These are phyloP conservation scores for Rasamsonia emersonii DNA, from an alignment of 2,329 filamentous ascomycete genomes.

Conservation along the genomic window DNA sequence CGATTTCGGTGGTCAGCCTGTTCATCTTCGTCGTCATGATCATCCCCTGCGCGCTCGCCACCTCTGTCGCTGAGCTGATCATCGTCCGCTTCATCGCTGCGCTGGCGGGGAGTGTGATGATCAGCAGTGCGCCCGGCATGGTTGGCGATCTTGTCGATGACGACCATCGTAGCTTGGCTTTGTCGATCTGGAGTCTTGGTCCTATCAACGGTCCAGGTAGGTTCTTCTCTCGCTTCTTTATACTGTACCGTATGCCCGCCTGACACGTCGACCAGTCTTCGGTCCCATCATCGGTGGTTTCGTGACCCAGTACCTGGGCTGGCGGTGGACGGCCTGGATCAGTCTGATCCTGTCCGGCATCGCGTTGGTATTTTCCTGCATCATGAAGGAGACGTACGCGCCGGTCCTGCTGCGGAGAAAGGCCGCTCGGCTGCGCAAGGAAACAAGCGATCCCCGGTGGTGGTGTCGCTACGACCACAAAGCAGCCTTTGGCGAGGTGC, in stretches of 20 bases:
- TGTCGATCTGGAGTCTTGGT: slow-evolving; percentile 74
- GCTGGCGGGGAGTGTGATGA: slow-evolving; percentile 16
- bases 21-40: slow-evolving; percentile 40
- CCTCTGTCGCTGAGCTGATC: slow-evolving; percentile 44
- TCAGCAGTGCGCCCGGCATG: slow-evolving; percentile 18
- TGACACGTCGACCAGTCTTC: slow-evolving; percentile 26
- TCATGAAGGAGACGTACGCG: slow-evolving; percentile 57
- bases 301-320: slow-evolving; percentile 60
- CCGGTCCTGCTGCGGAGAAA: slow-evolving; percentile 57
- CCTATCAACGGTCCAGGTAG: slow-evolving; percentile 65
- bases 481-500: slow-evolving; percentile 53
- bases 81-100: slow-evolving; percentile 19
- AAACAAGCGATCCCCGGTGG: slow-evolving; percentile 62
- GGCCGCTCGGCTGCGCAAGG: slow-evolving; percentile 55
- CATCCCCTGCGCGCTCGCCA: slow-evolving; percentile 8
- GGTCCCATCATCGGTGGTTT: slow-evolving; percentile 75
- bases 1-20: slow-evolving; percentile 43
- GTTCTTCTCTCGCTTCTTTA: slow-evolving; percentile 5
- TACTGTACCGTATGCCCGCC: accelerated
- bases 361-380: slow-evolving; percentile 54
- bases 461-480: slow-evolving; percentile 75
- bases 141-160: slow-evolving; percentile 37
- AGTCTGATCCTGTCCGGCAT: slow-evolving; percentile 55
- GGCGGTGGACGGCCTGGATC: slow-evolving; percentile 72
- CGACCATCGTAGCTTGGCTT: slow-evolving; percentile 70